These are phyloP conservation scores for Spergularia bocconei DNA, from an alignment of 148 eudicot species.

Conservation along the genomic window DNA sequence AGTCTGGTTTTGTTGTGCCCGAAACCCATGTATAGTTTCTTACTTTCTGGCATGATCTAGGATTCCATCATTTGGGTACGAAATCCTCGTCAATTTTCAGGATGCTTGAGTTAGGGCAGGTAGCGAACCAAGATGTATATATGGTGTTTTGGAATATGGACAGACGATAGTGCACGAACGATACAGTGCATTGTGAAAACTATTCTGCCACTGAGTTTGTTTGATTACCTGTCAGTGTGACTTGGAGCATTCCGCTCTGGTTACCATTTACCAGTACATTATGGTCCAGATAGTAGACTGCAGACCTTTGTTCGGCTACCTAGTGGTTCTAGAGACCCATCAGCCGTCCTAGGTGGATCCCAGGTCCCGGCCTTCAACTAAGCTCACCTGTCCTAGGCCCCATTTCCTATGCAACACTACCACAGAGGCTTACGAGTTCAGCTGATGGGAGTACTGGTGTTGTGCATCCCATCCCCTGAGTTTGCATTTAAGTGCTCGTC, in stretches of 20 bases:
- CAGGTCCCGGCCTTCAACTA: no score
- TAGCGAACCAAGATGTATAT: conserved; percentile 9
- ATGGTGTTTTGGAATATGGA: not conserved
- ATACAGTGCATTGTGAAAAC: not conserved
- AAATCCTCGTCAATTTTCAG: not conserved
- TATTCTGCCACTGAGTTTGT: not conserved
- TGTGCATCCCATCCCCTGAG: no score
- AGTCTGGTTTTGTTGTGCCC: not conserved
- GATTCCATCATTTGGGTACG: not conserved
- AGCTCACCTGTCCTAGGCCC: no score
- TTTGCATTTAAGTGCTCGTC: no score
- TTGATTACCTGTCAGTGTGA: not conserved
- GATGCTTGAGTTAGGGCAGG: conserved; percentile 1
- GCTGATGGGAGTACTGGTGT: no score
- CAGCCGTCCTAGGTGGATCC: no score
- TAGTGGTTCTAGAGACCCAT: not conserved
- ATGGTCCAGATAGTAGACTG: not conserved
- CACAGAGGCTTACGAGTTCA: no score
- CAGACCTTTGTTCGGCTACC: not conserved
- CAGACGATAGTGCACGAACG: not conserved
- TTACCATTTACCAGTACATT: not conserved
- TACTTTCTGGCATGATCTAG: conserved; percentile 12
- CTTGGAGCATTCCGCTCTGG: not conserved
- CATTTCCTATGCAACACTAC: no score
- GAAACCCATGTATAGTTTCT: conserved; percentile 8